Conservation (phyloP, 805 yeast species). For the Scheffersomyces lignosus region DNA sequence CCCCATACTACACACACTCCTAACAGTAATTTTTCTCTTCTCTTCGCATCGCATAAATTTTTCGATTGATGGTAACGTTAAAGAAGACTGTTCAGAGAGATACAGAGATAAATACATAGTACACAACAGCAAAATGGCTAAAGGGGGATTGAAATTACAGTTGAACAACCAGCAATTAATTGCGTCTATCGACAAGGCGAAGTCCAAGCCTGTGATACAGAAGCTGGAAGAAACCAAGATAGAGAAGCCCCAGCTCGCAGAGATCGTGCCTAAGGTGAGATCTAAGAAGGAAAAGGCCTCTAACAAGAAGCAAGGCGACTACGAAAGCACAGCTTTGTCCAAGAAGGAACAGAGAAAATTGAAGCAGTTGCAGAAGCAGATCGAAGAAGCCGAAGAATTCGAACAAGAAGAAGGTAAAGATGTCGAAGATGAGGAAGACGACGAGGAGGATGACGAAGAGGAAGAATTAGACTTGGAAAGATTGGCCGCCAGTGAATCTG, state of each 20-base stretch:
- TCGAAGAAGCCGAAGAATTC: constrained; percentile 25
- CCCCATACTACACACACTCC: too few species aligned
- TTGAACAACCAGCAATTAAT: constrained; percentile 27
- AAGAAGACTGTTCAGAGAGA: too few species aligned
- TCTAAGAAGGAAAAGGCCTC: constrained; percentile 14
- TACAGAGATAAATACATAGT: too few species aligned
- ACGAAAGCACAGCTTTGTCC: constrained; percentile 53
- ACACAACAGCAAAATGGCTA: constrained; percentile 35
- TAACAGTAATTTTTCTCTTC: too few species aligned
- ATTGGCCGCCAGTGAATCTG: constrained; percentile 57
- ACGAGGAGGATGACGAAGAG: constrained; percentile 46
- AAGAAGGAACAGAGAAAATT: constrained; percentile 63
- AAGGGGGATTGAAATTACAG: constrained; percentile 31
- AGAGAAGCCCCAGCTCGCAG: constrained; percentile 10
- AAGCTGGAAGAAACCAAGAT: constrained; percentile 7
- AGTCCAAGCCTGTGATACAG: constrained; percentile 17
- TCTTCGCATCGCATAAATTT: too few species aligned
- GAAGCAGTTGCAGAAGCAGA: constrained; percentile 46
- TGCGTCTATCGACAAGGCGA: constrained; percentile 24
- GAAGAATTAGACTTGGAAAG: constrained; percentile 50
- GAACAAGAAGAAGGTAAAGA: constrained; percentile 28
- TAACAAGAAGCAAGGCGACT: constrained; percentile 31
- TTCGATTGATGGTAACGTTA: too few species aligned
- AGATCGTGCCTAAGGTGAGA: constrained; percentile 6
- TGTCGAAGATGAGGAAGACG: constrained; percentile 41